Base-by-base conservation (phyloP, 2,329 filamentous ascomycete species). In the Chaetomium strumarium region DNA sequence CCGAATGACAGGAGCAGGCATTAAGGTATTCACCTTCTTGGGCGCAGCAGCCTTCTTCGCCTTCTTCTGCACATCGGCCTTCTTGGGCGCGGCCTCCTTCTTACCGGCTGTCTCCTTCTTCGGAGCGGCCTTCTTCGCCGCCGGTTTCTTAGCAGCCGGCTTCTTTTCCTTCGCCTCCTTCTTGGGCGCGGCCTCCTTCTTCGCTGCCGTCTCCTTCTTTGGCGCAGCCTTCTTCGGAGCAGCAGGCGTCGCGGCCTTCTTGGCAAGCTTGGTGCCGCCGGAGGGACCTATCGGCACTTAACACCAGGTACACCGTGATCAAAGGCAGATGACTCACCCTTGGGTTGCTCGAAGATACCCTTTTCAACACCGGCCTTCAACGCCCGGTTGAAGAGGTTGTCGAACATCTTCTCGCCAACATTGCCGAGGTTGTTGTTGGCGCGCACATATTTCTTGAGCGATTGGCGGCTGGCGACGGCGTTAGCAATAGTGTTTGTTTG, bases 191-290 rank as follows among this genome's bases (percentile, higher is more conserved):
- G 71, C 65, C 59, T 67, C 62, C 66, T 67, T 68, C 64, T 67
- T 68, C 34, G 60, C 57, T 8, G 60, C 61, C 16, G 64, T 49
- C 19, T 46, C 49, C 60, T 67, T 62, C 58, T 67, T 65, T 41
- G 60, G 50, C 3, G 63, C 57, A n/a, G 60, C 62, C 66, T 68
- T 68, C 64, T 67, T 68, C 42, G 59, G 60, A 14, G 56, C 56
- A n/a, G 59, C 61, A 61, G 46, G 66, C 66, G 68, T 77, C 60
- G 77, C 47, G 3, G 53, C 71, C 77, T 90, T 90, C 84, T 92
- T 92, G 55, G 86, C 86, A 55, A 96, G 85, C 85, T 96, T 96
- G 72, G 93, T 90, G 62, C 89, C 87, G 56, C 90, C 90, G 59
- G 90, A 96, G 55, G 89, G 79, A 65, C 87, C 86, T 90, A 43